Conservation (phyloP, 352 stramenopile species). For the Blastocystis sp. region DNA sequence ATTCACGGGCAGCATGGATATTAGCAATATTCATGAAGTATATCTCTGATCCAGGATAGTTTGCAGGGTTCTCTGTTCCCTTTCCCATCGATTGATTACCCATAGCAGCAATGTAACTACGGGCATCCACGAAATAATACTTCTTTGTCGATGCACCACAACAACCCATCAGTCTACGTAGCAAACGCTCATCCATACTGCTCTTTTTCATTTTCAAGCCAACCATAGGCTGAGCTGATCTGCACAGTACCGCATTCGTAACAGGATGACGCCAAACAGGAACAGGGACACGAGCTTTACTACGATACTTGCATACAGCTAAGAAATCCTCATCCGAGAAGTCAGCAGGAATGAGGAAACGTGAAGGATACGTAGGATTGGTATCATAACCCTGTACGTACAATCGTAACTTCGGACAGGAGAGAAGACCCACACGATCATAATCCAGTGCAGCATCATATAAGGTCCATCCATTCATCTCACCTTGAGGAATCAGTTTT, state of each 20-base stretch:
- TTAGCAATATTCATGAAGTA: slow-evolving; percentile 96
- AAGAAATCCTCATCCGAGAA: slow-evolving; percentile 81
- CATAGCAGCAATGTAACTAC: slow-evolving; percentile 74
- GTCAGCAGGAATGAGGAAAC: slow-evolving; percentile 82
- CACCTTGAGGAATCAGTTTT: slow-evolving; percentile 55
- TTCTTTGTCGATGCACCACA: slow-evolving; percentile 62
- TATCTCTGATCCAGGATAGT: slow-evolving; percentile 85
- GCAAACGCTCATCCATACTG: slow-evolving; percentile 79
- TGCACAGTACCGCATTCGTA: slow-evolving; percentile 82
- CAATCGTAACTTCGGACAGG: slow-evolving; percentile 70
- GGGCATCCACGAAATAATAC: slow-evolving; percentile 75
- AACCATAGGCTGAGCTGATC: slow-evolving; percentile 86
- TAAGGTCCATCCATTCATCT: slow-evolving; percentile 63
- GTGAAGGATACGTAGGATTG: slow-evolving; percentile 81
- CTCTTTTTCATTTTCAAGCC: slow-evolving; percentile 84
- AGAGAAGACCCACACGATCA: slow-evolving; percentile 72
- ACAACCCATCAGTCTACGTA: slow-evolving; percentile 77
- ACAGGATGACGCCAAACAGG: slow-evolving; percentile 81
- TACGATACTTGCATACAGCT: slow-evolving; percentile 81
- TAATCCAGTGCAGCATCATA: slow-evolving; percentile 70
- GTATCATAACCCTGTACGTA: slow-evolving; percentile 65
- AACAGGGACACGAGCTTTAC: slow-evolving; percentile 80
- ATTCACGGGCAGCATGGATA: slow-evolving; percentile 90
- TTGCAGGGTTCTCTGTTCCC: slow-evolving; percentile 86
- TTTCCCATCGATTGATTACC: slow-evolving; percentile 78